Percentiles rank a stretch among this genome's conserved stretches.
These are phyloP conservation scores for Phaeomoniella chlamydospora DNA, from an alignment of 2,329 filamentous ascomycete genomes.

Conservation along the genomic window DNA sequence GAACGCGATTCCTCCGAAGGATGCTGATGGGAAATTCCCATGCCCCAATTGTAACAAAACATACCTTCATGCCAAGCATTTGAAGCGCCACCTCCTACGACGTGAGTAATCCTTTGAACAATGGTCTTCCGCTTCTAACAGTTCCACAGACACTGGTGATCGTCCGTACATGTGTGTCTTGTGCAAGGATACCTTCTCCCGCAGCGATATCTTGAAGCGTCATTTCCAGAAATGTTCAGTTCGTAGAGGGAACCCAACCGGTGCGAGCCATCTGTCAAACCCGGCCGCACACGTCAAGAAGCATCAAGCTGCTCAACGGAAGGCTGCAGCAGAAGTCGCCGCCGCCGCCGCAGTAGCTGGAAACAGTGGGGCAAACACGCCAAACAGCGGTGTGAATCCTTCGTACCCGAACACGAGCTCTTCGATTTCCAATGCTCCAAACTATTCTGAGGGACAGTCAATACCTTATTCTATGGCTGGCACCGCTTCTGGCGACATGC, in stretches of 20 bases:
- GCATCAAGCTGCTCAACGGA: constrained; percentile 25
- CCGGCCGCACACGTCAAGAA: constrained; percentile 82
- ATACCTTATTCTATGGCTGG: constrained; percentile 9
- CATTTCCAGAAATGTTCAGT: constrained; percentile 99
- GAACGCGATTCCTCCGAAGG: constrained; percentile 79
- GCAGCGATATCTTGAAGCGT: constrained; percentile 95
- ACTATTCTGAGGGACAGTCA: constrained; percentile 7
- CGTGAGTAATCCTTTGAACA: constrained; percentile 51
- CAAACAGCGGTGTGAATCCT: constrained; percentile 7
- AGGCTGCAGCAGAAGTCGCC: constrained; percentile 6
- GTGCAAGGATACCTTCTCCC: constrained; percentile 94
- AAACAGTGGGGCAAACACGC: constrained; percentile 7
- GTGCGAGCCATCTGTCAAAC: constrained; percentile 86
- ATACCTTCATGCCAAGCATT: constrained; percentile 90
- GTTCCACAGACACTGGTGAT: constrained; percentile 70
- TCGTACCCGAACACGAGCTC: constrained; percentile 5
- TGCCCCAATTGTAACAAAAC: constrained; percentile 98
- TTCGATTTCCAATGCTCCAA: constrained; percentile 9
- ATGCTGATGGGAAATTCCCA: constrained; percentile 94
- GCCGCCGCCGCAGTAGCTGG: constrained; percentile 2
- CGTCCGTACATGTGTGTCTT: constrained; percentile 96
- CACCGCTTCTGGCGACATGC: constrained; percentile 4
- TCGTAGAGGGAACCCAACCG: constrained; percentile 86
- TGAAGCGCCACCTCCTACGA: constrained; percentile 89
- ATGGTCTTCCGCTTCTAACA: constrained; percentile 4